A percentile compares a stretch with the other conserved stretches of the same genome.
Evolutionary conservation across 2,329 filamentous ascomycete species (phyloP).

Genomic region (Nothomitra cinnamomea): DNA sequence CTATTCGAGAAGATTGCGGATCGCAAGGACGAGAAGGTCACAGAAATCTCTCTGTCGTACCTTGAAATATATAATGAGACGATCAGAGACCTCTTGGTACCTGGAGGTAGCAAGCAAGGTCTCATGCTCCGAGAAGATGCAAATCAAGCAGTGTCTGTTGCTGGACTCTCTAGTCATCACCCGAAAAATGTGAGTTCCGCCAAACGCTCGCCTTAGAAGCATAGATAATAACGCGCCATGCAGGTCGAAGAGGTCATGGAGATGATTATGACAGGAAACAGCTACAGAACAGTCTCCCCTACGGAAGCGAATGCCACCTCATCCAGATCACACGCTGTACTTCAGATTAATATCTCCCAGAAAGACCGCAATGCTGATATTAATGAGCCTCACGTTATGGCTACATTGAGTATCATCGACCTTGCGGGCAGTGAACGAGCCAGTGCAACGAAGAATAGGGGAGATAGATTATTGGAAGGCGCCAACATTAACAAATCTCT

Average conservation of each 20-base stretch:
- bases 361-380: constrained; percentile 86
- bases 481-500: constrained; percentile 99
- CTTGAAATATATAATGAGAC: constrained; percentile 99
- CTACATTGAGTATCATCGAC: constrained; percentile 95
- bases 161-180: constrained; percentile 78
- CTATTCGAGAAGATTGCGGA: constrained; percentile 93
- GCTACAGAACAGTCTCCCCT: constrained; percentile 85
- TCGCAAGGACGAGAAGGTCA: constrained; percentile 66
- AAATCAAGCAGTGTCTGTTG: constrained; percentile 80
- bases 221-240: background rate
- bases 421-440: constrained; percentile 89
- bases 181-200: constrained; percentile 53
- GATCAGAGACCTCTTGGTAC: constrained; percentile 85
- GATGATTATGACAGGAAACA: constrained; percentile 91
- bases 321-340: constrained; percentile 87
- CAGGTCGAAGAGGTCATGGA: constrained; percentile 83
- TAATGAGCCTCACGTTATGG: constrained; percentile 94
- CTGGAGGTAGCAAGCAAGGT: constrained; percentile 63
- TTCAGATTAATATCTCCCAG: constrained; percentile 91
- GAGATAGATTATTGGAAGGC: constrained; percentile 77
- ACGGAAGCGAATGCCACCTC: constrained; percentile 96
- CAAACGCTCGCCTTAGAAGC: background rate
- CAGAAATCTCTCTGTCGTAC: constrained; percentile 84
- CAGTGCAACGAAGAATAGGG: constrained; percentile 90
- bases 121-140: constrained; percentile 90